phyloP scores from a whole-genome alignment of 192 early-diverging fungal genomes.

The Dissophora globulifera region DNA sequence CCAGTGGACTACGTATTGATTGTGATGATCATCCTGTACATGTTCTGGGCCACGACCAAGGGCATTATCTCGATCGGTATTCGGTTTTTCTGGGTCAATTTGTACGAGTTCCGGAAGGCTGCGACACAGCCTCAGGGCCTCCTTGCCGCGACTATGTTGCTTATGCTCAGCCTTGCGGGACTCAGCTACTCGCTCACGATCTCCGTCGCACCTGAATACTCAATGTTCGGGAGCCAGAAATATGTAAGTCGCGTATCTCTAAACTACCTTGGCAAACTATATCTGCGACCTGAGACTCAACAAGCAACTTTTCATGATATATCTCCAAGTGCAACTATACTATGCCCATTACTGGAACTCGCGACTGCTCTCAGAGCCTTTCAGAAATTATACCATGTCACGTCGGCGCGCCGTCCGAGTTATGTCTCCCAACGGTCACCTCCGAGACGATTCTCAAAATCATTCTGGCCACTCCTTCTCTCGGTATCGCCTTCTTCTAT shows the following conservation, averaged over 20 bases:
- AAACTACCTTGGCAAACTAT: too few relatives aligned
- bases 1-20: constrained; percentile 66
- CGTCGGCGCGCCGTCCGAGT: constrained; percentile 58
- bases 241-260: constrained; percentile 56
- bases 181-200: constrained; percentile 64
- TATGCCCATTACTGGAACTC: constrained; percentile 1
- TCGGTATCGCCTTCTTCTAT: constrained; percentile 63
- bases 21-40: constrained; percentile 60
- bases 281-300: too few relatives aligned
- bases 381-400: constrained; percentile 66
- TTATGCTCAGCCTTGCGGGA: constrained; percentile 63
- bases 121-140: constrained; percentile 70
- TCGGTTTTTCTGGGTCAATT: constrained; percentile 64
- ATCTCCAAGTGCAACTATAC: constrained; percentile 64
- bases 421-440: constrained; percentile 65
- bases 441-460: constrained; percentile 61
- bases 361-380: constrained; percentile 56
- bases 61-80: constrained; percentile 66
- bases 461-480: constrained; percentile 57
- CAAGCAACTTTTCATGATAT: neutral
- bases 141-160: constrained; percentile 57
- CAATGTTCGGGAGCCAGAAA: constrained; percentile 70
- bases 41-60: constrained; percentile 64
- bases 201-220: constrained; percentile 67
- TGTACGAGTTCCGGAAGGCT: constrained; percentile 58